Conservation (phyloP, 2,329 filamentous ascomycete species). For the Cordyceps fumosorosea region DNA sequence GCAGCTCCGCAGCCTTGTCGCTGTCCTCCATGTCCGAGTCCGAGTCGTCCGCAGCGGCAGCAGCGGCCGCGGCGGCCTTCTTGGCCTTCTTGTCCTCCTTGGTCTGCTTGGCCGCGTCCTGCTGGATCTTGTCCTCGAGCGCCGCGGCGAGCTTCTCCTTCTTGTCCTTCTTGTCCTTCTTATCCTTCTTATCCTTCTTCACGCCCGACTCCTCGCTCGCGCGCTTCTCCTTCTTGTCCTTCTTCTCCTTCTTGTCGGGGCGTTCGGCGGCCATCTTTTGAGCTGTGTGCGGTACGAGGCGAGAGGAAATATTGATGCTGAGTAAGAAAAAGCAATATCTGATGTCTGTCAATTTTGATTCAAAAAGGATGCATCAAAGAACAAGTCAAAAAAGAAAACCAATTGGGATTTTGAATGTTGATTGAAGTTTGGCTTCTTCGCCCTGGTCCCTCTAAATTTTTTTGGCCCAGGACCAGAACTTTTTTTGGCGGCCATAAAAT, state of each 20-base stretch:
- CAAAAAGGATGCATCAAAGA: background rate
- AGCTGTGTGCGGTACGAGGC: background rate
- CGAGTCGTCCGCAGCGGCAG: slow-evolving; percentile 34
- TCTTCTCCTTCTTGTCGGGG: slow-evolving; percentile 48
- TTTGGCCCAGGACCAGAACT: background rate
- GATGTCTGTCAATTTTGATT: background rate
- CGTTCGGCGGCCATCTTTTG: slow-evolving; percentile 40
- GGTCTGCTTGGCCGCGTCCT: slow-evolving; percentile 32
- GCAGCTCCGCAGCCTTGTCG: slow-evolving; percentile 27
- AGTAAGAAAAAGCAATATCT: background rate
- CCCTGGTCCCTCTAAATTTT: slow-evolving; percentile 9
- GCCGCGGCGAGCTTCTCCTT: slow-evolving; percentile 60
- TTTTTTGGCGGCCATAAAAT: slow-evolving; percentile 15
- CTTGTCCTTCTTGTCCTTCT: slow-evolving; percentile 66
- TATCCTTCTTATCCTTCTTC: slow-evolving; percentile 54
- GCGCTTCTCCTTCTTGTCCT: slow-evolving; percentile 56
- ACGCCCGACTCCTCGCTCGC: slow-evolving; percentile 46
- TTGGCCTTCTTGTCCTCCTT: slow-evolving; percentile 22
- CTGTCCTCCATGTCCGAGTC: slow-evolving; percentile 39
- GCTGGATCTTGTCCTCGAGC: slow-evolving; percentile 59
- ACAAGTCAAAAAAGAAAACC: background rate
- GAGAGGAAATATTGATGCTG: background rate
- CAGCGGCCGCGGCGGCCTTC: slow-evolving; percentile 31
- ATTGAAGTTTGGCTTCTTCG: background rate
- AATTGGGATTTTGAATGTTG: background rate